Conservation (phyloP, 331 rosid species). For the Quercus lobata region DNA sequence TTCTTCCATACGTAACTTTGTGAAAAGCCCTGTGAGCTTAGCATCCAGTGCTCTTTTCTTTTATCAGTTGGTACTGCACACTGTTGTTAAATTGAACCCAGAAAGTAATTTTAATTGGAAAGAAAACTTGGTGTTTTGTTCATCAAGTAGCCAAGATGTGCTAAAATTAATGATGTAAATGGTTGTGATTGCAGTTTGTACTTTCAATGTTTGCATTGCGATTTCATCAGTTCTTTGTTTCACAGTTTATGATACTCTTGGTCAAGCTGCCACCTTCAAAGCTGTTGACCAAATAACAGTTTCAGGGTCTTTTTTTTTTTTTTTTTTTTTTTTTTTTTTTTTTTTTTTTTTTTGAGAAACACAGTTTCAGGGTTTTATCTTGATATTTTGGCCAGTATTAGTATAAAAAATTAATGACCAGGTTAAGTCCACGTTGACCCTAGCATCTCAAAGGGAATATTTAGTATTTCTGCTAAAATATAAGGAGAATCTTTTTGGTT, state of each 20-base stretch:
- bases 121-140: slow-evolving; percentile 30
- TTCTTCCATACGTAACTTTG: slow-evolving; percentile 31
- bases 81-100: slow-evolving; percentile 19
- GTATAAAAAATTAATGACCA: too few species aligned
- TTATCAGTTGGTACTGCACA: slow-evolving; percentile 27
- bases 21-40: slow-evolving; percentile 32
- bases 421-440: too few species aligned
- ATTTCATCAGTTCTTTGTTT: neutral
- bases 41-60: slow-evolving; percentile 14
- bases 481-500: too few species aligned
- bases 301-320: too few species aligned
- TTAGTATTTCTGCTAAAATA: too few species aligned
- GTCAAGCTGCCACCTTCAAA: neutral
- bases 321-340: too few species aligned
- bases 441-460: too few species aligned
- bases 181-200: neutral
- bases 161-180: neutral
- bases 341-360: too few species aligned
- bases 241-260: neutral
- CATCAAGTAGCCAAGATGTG: neutral
- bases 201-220: neutral
- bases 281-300: neutral
- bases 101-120: slow-evolving; percentile 25
- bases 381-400: too few species aligned
- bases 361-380: neutral